Conservation (phyloP, 352 stramenopile species). For the Phytophthora macrochlamydospora region DNA sequence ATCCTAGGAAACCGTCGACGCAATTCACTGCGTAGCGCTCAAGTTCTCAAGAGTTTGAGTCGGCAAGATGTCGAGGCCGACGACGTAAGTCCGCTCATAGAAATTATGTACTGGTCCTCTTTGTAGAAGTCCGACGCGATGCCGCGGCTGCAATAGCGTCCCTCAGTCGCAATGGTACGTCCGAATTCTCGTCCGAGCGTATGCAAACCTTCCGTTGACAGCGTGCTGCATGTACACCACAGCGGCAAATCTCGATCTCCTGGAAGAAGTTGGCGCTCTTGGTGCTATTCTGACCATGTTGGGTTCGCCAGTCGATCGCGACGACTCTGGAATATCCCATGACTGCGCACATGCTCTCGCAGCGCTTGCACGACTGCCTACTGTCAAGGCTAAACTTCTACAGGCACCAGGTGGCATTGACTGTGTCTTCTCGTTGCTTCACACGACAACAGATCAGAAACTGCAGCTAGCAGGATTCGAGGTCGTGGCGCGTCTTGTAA, state of each 20-base stretch:
- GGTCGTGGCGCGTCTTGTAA: constrained; percentile 64
- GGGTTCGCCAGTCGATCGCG: constrained; percentile 46
- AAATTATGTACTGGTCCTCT: constrained; percentile 89
- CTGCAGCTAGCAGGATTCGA: constrained; percentile 61
- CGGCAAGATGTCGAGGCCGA: constrained; percentile 68
- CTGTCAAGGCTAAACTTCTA: constrained; percentile 67
- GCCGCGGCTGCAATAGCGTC: constrained; percentile 75
- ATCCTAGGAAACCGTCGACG: constrained; percentile 20
- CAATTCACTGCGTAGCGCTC: constrained; percentile 34
- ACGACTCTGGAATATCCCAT: constrained; percentile 64
- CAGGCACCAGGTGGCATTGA: constrained; percentile 69
- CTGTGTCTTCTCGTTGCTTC: constrained; percentile 70
- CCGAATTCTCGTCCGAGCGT: background rate
- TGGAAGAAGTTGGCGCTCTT: constrained; percentile 72
- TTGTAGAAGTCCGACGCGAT: constrained; percentile 80
- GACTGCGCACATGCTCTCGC: constrained; percentile 71
- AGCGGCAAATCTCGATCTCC: constrained; percentile 72
- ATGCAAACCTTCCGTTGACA: background rate
- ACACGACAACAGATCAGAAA: constrained; percentile 50
- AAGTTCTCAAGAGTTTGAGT: constrained; percentile 33
- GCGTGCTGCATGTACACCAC: background rate
- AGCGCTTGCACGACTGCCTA: constrained; percentile 56
- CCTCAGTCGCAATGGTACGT: constrained; percentile 74
- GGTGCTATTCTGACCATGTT: constrained; percentile 81
- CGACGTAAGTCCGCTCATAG: constrained; percentile 75